Conservation (phyloP, 2,329 filamentous ascomycete genomes). For the Colletotrichum sp. region DNA sequence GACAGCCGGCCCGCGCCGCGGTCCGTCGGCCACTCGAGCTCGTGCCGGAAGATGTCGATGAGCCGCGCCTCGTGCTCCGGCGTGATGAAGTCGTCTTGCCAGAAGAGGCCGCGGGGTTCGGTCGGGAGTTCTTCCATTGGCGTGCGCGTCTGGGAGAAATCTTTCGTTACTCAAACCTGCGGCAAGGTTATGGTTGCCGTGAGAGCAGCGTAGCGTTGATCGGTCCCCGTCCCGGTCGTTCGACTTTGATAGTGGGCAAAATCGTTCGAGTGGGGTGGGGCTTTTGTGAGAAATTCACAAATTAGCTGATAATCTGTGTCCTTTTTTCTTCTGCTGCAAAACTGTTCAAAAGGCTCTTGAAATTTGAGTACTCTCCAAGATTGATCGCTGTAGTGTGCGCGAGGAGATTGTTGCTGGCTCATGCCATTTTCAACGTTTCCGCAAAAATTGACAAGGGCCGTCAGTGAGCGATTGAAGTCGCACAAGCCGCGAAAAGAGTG, state of each 20-base stretch:
- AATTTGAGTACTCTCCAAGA: accelerated
- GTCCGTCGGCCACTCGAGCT: conserved; percentile 52
- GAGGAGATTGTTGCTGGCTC: not conserved
- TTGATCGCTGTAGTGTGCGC: not conserved
- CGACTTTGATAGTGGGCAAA: not conserved
- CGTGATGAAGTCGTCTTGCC: conserved; percentile 53
- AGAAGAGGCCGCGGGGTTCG: conserved; percentile 42
- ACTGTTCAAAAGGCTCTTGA: not conserved
- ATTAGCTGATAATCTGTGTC: no score
- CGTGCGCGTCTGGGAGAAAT: not conserved
- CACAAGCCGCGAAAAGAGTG: not conserved
- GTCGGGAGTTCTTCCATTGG: conserved; percentile 28
- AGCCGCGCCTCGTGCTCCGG: conserved; percentile 48
- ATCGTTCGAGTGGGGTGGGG: not conserved
- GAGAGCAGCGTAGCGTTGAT: not conserved
- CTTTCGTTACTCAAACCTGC: no score
- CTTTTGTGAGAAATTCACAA: not conserved
- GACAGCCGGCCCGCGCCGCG: conserved; percentile 46
- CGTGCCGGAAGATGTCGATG: conserved; percentile 45
- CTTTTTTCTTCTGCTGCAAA: no score
- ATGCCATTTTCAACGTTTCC: not conserved
- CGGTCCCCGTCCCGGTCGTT: not conserved
- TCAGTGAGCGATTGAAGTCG: not conserved
- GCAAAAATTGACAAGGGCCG: not conserved
- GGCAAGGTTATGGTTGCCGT: no score